Conservation (phyloP, 2,329 filamentous ascomycete species). For the Lecanosticta acicola region DNA sequence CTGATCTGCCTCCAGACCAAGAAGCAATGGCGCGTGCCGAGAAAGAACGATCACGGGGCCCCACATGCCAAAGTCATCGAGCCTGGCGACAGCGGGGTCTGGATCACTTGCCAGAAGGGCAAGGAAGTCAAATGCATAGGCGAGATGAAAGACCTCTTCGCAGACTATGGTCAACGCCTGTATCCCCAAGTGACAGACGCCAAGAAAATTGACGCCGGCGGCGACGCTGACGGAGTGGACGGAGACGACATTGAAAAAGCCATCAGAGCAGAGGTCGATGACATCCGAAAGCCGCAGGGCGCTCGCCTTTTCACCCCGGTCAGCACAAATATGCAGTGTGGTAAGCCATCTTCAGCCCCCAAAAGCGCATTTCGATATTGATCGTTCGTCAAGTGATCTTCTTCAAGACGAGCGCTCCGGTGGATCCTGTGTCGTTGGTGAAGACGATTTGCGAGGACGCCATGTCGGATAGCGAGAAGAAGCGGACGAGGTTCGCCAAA, state of each 20-base stretch:
- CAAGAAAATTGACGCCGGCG: slow-evolving; percentile 31
- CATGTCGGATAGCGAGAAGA: slow-evolving; percentile 43
- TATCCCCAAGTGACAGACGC: slow-evolving; percentile 36
- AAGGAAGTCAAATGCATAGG: slow-evolving; percentile 64
- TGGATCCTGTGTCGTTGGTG: slow-evolving; percentile 57
- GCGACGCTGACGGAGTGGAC: slow-evolving; percentile 35
- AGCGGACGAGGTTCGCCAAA: slow-evolving; percentile 54
- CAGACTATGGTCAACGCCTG: slow-evolving; percentile 60
- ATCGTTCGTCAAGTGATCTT: slow-evolving; percentile 47
- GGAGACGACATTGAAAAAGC: slow-evolving; percentile 61
- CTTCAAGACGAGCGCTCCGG: slow-evolving; percentile 51
- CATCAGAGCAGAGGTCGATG: slow-evolving; percentile 65
- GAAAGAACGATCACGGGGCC: slow-evolving; percentile 25
- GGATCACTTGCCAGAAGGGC: slow-evolving; percentile 69
- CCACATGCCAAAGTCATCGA: slow-evolving; percentile 45
- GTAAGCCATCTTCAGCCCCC: slow-evolving; percentile 33
- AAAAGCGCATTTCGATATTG: slow-evolving; percentile 2
- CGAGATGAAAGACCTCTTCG: slow-evolving; percentile 61
- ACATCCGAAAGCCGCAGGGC: slow-evolving; percentile 49
- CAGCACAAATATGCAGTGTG: slow-evolving; percentile 51
- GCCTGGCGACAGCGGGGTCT: slow-evolving; percentile 67
- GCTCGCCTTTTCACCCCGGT: slow-evolving; percentile 49
- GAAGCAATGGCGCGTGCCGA: slow-evolving; percentile 42
- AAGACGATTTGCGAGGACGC: slow-evolving; percentile 55
- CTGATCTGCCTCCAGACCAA: slow-evolving; percentile 31